Base-by-base conservation (phyloP, 2,329 filamentous ascomycete genomes). In the Talaromyces sp. region DNA sequence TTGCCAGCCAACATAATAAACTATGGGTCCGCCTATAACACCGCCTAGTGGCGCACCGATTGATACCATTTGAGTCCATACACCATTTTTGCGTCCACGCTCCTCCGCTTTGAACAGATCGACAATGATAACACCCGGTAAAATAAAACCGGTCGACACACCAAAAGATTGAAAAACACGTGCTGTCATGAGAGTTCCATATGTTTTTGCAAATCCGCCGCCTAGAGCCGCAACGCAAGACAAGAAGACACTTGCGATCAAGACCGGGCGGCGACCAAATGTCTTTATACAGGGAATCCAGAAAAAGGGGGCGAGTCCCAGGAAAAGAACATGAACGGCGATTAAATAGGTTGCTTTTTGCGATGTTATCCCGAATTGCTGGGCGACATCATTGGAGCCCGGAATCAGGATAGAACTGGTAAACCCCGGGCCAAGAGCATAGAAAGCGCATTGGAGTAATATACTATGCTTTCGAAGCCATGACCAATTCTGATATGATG, bases 261-360 rank as follows among this genome's bases (percentile, higher is more conserved):
- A 11, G 4, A 22, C 29, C 20, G 42, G 42, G n/a, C 42, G 29
- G n/a, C 42, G 42, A 3, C 42, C 42, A 9, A 20, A 32, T 13
- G 42, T 27, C 14, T 45, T 45, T 17, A 45, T 45, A 16, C 11
- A 45, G 1, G 32, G 29, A 19, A 47, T 47, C 32, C 44, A 47
- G 44, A 47, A 22, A 14, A 47, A 47, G 1, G 44, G 29, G 4
- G 17, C 44, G 0, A 36, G 29, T 7, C 44, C 44, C 4, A 47
- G 30, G 11, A 47, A 47, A 13, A 47, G 44, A 14, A 47, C 44
- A 47, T 47, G 44, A 14, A 47, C 44, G 10, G 44, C 32, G 8
- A 47, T 14, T 7, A 47, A 32, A 17, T 47, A 47, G 3, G 19
- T 37, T 36, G 44, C 44, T 47, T 32, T 47, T 37, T 47, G 44